phyloP scores from a whole-genome alignment of 306 rosid species.

The Ziziphus jujuba region DNA sequence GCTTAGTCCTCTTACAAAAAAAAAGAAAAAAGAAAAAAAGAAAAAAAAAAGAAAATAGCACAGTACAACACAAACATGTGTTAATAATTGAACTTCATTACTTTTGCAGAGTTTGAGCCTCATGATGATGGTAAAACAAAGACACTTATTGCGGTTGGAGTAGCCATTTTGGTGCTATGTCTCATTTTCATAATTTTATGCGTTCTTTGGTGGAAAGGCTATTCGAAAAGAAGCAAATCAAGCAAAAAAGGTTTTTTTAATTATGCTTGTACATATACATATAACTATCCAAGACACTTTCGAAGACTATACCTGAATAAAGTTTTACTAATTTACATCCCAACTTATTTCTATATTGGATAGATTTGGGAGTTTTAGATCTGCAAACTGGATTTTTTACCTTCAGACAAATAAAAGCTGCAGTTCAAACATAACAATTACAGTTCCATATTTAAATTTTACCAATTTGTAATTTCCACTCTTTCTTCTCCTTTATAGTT shows the following conservation, averaged over 20 bases:
- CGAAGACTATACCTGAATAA: not conserved
- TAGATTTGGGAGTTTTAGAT: constrained; percentile 6
- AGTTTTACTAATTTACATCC: not conserved
- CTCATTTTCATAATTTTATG: constrained; percentile 1
- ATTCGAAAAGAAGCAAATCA: not conserved
- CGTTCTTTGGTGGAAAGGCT: constrained; percentile 24
- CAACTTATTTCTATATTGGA: not conserved
- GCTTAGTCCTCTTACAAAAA: too few relatives aligned
- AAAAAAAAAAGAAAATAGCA: too few relatives aligned
- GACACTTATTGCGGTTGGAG: constrained; percentile 8
- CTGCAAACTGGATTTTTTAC: constrained; percentile 13
- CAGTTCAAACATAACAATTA: too few relatives aligned
- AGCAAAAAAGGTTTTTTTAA: constrained; percentile 23
- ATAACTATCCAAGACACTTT: too few relatives aligned
- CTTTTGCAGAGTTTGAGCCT: constrained; percentile 25
- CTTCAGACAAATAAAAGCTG: constrained; percentile 23
- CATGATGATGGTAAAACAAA: not conserved
- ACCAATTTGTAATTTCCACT: too few relatives aligned
- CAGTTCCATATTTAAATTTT: too few relatives aligned
- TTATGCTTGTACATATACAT: not conserved
- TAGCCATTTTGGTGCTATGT: not conserved
- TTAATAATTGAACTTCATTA: too few relatives aligned
- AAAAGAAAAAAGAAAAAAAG: too few relatives aligned
- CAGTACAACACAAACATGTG: too few relatives aligned
- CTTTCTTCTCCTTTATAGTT: too few relatives aligned